These are phyloP conservation scores for Mortierella sp. DNA, from an alignment of 371 early-diverging fungal genomes.

Conservation along the genomic window DNA sequence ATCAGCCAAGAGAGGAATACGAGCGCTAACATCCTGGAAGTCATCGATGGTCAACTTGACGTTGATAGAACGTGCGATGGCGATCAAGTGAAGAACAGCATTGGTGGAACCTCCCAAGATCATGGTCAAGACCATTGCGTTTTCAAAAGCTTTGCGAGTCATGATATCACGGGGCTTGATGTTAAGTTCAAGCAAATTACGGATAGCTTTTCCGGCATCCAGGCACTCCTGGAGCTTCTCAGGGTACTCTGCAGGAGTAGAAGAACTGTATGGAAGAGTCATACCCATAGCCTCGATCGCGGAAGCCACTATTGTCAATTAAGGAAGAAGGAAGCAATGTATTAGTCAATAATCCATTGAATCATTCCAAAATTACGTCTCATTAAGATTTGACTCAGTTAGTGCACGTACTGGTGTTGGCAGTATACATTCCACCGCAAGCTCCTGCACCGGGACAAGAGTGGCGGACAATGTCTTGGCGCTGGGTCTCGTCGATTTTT, in stretches of 20 bases:
- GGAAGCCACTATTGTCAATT: constrained; percentile 78
- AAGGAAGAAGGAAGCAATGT: background rate
- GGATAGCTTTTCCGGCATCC: constrained; percentile 86
- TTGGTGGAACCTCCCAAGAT: constrained; percentile 97
- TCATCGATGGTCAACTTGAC: constrained; percentile 90
- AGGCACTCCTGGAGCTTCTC: constrained; percentile 91
- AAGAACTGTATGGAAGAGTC: constrained; percentile 94
- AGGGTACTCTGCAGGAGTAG: constrained; percentile 89
- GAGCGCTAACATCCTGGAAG: constrained; percentile 91
- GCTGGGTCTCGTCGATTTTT: constrained; percentile 86
- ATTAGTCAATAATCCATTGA: background rate
- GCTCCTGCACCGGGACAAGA: constrained; percentile 98
- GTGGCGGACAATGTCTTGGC: constrained; percentile 87
- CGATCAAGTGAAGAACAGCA: constrained; percentile 96
- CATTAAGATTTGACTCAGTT: background rate
- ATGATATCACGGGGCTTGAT: constrained; percentile 95
- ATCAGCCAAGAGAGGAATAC: constrained; percentile 94
- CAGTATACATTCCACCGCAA: constrained; percentile 99
- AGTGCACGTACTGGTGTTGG: constrained; percentile 86
- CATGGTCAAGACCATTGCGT: constrained; percentile 93
- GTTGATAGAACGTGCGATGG: constrained; percentile 88
- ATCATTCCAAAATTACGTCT: background rate
- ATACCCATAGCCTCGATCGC: constrained; percentile 98
- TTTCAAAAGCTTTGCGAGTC: constrained; percentile 94
- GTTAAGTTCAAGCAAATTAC: constrained; percentile 86